Percentiles rank a stretch among this genome's conserved stretches.
Conservation (phyloP, 805 yeast genomes). For the Wickerhamiella lipophila region DNA sequence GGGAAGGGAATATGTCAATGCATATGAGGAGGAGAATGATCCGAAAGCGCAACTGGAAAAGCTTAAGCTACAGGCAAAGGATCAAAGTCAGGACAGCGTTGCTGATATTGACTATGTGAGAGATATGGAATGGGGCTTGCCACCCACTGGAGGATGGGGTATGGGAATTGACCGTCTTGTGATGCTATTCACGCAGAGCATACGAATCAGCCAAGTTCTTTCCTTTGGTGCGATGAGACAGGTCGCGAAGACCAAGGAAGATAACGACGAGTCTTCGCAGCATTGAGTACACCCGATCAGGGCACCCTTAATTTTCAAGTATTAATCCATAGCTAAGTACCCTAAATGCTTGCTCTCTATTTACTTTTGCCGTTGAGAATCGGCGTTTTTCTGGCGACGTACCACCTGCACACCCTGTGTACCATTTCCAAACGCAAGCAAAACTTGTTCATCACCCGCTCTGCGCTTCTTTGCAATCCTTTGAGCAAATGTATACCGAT, state of each 20-base stretch:
- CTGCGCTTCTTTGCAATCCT: constrained; percentile 23
- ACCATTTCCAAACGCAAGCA: constrained; percentile 29
- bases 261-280: no score
- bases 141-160: constrained; percentile 99
- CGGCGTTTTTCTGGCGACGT: constrained; percentile 5
- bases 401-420: constrained; percentile 24
- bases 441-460: constrained; percentile 26
- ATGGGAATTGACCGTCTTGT: constrained; percentile 81
- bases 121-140: constrained; percentile 84
- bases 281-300: no score
- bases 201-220: constrained; percentile 36
- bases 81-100: constrained; percentile 40
- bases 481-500: constrained; percentile 19
- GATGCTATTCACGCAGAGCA: constrained; percentile 57
- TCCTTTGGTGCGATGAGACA: constrained; percentile 9
- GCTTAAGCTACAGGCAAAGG: constrained; percentile 43
- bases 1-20: constrained; percentile 75
- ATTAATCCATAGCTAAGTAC: no score
- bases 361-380: background rate
- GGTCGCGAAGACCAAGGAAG: background rate
- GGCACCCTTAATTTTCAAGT: no score
- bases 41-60: constrained; percentile 60
- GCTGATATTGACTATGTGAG: constrained; percentile 64
- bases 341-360: no score
- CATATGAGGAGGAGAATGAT: constrained; percentile 91